Conservation (phyloP, 116 monocot species). For the Iris pallida region DNA sequence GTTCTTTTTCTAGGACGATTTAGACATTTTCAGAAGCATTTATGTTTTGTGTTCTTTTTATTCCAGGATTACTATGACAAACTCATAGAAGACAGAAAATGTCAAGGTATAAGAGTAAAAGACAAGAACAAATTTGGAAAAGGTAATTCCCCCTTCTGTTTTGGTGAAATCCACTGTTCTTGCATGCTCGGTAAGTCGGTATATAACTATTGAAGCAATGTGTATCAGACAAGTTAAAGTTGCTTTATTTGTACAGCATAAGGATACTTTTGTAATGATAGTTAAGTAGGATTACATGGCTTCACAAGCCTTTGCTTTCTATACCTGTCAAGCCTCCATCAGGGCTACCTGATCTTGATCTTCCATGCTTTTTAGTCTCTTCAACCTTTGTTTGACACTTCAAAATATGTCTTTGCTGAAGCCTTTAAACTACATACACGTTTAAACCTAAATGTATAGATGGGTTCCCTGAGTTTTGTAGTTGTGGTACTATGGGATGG, state of each 20-base stretch:
- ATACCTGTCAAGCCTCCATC: neutral
- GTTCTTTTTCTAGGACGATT: neutral
- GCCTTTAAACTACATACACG: neutral
- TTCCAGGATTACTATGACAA: conserved; percentile 59
- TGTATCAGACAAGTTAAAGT: neutral
- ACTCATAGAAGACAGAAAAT: conserved; percentile 35
- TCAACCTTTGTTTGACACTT: neutral
- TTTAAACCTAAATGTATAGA: too few species aligned
- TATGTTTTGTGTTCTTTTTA: neutral
- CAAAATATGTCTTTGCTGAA: neutral
- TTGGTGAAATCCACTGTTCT: neutral
- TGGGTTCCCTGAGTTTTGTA: too few species aligned
- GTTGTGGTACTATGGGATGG: too few species aligned
- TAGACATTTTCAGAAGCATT: neutral
- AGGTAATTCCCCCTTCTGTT: conserved; percentile 26
- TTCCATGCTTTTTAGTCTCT: too few species aligned
- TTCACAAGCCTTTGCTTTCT: neutral
- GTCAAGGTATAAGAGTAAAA: conserved; percentile 35
- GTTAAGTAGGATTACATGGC: neutral
- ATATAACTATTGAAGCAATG: too few species aligned
- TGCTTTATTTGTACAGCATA: neutral
- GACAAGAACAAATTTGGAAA: conserved; percentile 46
- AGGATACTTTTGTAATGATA: neutral
- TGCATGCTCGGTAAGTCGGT: neutral
- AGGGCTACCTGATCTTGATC: too few species aligned